Base-by-base conservation (phyloP, 805 yeast species). In the Kodamaea hsintzibuensis region DNA sequence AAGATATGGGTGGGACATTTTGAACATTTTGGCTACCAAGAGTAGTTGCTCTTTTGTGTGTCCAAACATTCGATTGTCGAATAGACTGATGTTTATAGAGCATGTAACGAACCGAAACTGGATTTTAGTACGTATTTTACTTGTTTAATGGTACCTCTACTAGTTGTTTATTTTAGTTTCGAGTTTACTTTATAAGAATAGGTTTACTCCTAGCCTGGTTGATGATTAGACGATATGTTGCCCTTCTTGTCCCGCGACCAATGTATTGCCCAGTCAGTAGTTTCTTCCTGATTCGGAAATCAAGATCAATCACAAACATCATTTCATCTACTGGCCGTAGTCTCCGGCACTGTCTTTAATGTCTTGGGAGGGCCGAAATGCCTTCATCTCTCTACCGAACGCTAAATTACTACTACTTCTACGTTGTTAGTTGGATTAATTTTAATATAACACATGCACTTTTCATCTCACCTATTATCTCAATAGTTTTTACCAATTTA, bases 291-390 rank as follows among this genome's bases (percentile, higher is more conserved):
- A 47, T 47, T 30, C 38, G 49, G 49, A 16, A 47, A 47, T 35
- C 49, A 35, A 13, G 49, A 47, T 47, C 49, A 47, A 35, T 35
- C 49, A 47, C 49, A 47, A 47, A 47, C 49, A 17, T 19, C 10
- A 30, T 4, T 30, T 30, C 35, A 30, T 9, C 13, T 30, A 30
- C 35, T 9, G 35, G 35, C 35, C 35, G 35, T 30, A 8, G 35
- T 22, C 25, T 22, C 25, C 25, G 25, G 25, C n/a, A n/a, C n/a
- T 22, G 25, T 22, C 25, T 22, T 22, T 22, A 4, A 4, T 22
- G 3, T 22, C 25, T 22, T 22, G 3, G 25, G 6, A 4, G 25
- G 6, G 6, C 25, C 25, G 25, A 22, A 3, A 3, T 22, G 25
- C n/a, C n/a, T n/a, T n/a, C n/a, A n/a, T n/a, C n/a, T n/a, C n/a